phyloP scores from a whole-genome alignment of 139 green algal species.

The Mesostigma viride region DNA sequence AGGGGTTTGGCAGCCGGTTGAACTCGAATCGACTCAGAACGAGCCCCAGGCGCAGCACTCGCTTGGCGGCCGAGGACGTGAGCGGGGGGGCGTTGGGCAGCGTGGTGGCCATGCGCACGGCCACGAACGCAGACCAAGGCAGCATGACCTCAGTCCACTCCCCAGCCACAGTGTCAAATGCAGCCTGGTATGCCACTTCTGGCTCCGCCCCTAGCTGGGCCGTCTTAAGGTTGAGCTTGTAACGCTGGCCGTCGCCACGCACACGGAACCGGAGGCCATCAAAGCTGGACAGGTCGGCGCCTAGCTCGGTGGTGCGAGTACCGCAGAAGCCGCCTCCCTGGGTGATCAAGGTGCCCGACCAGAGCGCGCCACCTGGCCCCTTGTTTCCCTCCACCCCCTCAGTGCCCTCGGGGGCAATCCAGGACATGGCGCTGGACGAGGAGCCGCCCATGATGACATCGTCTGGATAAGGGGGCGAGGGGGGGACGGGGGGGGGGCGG shows the following conservation, averaged over 20 bases:
- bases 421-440: constrained; percentile 10
- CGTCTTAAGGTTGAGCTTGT: constrained; percentile 66
- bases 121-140: too few species aligned
- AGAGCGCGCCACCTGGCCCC: too few species aligned
- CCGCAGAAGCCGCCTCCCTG: constrained; percentile 18
- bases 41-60: too few species aligned
- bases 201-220: too few species aligned
- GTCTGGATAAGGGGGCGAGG: too few species aligned
- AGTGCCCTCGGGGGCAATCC: constrained; percentile 14
- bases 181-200: constrained; percentile 14
- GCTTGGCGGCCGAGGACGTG: too few species aligned
- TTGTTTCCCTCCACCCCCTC: constrained; percentile 19
- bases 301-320: neutral
- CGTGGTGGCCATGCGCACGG: too few species aligned
- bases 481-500: too few species aligned
- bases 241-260: constrained; percentile 58
- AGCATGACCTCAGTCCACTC: constrained; percentile 7
- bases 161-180: constrained; percentile 10
- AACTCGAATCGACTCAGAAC: too few species aligned
- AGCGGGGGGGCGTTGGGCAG: too few species aligned
- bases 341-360: too few species aligned
- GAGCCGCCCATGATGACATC: constrained; percentile 25
- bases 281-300: constrained; percentile 12
- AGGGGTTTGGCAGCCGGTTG: too few species aligned
- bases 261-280: constrained; percentile 40